A percentile compares a stretch with the other conserved stretches of the same genome.
phyloP scores from a whole-genome alignment of 768 basidiomycete species.

The Lentinus brumalis region DNA sequence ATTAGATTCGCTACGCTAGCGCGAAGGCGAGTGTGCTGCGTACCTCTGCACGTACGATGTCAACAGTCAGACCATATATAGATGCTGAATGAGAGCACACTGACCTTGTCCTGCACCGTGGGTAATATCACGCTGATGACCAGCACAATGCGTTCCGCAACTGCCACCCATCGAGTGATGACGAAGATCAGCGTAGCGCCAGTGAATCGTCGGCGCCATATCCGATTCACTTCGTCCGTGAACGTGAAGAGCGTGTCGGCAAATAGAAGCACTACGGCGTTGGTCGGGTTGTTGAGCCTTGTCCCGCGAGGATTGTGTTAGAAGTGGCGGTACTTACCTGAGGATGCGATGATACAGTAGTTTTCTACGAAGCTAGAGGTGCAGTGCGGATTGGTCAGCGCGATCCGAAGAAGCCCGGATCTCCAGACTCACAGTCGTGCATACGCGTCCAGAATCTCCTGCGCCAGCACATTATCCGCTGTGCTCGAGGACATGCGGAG shows the following conservation, averaged over 20 bases:
- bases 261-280: conserved; percentile 12
- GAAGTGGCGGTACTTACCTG: not conserved
- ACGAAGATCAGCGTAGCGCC: conserved; percentile 19
- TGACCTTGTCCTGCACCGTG: conserved; percentile 13
- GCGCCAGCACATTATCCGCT: not conserved
- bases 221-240: conserved; percentile 17
- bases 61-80: not conserved
- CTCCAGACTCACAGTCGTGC: not conserved
- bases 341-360: conserved; percentile 3
- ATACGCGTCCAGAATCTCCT: not conserved
- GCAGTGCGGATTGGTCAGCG: not conserved
- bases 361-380: not conserved
- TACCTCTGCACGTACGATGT: conserved; percentile 6
- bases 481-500: not conserved
- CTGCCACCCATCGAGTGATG: conserved; percentile 17
- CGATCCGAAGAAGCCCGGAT: not conserved
- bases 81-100: not conserved
- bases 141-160: conserved; percentile 19
- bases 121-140: conserved; percentile 18
- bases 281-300: not conserved
- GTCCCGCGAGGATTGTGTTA: not conserved
- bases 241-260: conserved; percentile 14
- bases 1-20: not conserved
- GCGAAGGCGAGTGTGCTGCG: not conserved
- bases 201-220: conserved; percentile 19